These are phyloP conservation scores for Mycena galopus DNA, from an alignment of 768 basidiomycete genomes.

Conservation along the genomic window DNA sequence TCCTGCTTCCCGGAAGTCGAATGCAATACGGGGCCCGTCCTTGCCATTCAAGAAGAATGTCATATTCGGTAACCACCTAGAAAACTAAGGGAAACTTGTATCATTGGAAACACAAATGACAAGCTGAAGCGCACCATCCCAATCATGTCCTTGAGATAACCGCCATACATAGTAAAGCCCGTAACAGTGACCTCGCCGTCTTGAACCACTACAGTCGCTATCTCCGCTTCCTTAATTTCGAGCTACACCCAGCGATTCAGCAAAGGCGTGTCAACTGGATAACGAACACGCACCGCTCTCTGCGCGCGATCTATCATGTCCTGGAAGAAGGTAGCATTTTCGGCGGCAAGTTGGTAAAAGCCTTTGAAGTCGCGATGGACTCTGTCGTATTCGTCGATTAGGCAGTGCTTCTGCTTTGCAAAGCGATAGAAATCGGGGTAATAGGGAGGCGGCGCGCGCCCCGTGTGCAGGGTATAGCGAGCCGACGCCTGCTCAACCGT, in stretches of 20 bases:
- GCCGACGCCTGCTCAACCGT: conserved; percentile 9
- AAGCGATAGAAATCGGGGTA: conserved; percentile 18
- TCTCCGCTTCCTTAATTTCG: background rate
- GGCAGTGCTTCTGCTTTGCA: conserved; percentile 1
- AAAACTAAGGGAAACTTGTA: background rate
- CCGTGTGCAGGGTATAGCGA: conserved; percentile 14
- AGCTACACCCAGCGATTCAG: background rate
- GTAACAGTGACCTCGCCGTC: background rate
- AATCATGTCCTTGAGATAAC: background rate
- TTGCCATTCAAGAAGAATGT: conserved; percentile 17
- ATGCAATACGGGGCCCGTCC: conserved; percentile 22
- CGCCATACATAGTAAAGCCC: background rate
- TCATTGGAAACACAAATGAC: background rate
- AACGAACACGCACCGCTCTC: background rate
- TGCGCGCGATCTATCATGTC: background rate
- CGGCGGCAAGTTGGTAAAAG: conserved; percentile 11
- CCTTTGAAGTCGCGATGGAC: conserved; percentile 22
- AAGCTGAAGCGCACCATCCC: background rate
- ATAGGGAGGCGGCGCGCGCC: conserved; percentile 11
- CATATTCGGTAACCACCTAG: conserved; percentile 10
- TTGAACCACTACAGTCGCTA: background rate
- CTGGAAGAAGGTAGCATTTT: conserved; percentile 8
- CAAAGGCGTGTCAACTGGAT: too few species aligned
- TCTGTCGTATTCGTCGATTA: background rate
- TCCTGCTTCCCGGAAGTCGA: conserved; percentile 4